Evolutionary conservation across 129 eudicot genomes (phyloP), one percentile per base, ranked within the genome.

Genomic region (Tagetes patula): DNA sequence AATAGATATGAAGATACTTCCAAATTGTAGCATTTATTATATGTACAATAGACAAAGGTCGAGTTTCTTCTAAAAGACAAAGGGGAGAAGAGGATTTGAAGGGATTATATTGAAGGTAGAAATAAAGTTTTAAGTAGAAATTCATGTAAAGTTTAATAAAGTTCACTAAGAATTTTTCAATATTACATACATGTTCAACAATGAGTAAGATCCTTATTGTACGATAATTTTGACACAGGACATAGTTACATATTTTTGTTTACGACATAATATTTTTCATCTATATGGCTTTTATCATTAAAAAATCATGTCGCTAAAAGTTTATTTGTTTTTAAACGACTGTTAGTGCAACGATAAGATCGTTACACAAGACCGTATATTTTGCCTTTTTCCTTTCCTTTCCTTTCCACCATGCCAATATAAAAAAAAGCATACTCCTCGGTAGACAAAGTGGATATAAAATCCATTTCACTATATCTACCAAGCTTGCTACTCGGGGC

Each of bases 1-100:
- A 76, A 76, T 77, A 60, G 48, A 52, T 55, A 69, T 4, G 71
- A 62, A 36, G 43, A 34, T 9, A 49, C 30, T 12, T 42, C 70
- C 43, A 53, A 54, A 45, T 31, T 41, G 47, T 53, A 41, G 45
- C 45, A 43, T 65, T 41, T 64, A 20, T 20, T 20, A 20, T 20
- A 39, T 66, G 66, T 66, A 41, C 73, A 66, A 65, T 56, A 76
- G 39, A 76, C 59, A 67, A 76, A 32, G 42, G 63, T 12, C 5
- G 6, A 9, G 6, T 0, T 9, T 47, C 13, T 1, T 55, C 1
- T n/a, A 63, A 63, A 37, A 46, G 30, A 36, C 7, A 38, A 72
- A 34, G 61, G 14, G 14, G 45, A 30, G 27, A 32, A 45, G 11
- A 27, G 41, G 75, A 56, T 48, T 7, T 73, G 3, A 40, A 61